Evolutionary conservation across 2,329 filamentous ascomycete genomes (phyloP), one percentile per base, ranked within the genome.

Genomic region (Colletotrichum gloeosporioides): DNA sequence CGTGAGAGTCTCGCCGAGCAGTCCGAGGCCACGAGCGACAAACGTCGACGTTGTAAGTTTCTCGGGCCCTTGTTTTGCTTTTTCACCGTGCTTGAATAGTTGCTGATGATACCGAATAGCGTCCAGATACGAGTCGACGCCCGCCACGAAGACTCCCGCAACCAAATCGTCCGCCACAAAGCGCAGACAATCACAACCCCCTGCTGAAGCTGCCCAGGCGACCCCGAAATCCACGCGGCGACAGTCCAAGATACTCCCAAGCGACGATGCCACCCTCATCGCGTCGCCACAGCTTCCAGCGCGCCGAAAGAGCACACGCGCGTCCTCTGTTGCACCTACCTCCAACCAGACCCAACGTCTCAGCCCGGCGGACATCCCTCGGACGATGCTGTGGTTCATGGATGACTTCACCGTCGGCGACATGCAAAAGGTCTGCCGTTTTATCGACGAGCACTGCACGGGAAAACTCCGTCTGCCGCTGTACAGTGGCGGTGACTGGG

Each of bases 321-420:
- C 44, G 3, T 39, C 70, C 13, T 69, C 74, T 10, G 44, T 53
- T 9, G 70, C 36, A 27, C 62, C 62, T 22, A 4, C 22, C 8
- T 25, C 61, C 4, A 8, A 36, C 9, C 53, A 36, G 9, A 12
- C 69, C 4, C 34, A 64, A 12, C 70, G 64, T 18, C 57, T 73
- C 5, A 76, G 70, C n/a, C 74, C 74, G n/a, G 74, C 74, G 7
- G 64, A 76, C 13, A 44, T 76, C 12, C 70, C 73, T 31, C 70
- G 74, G 13, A 76, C 74, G 49, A 76, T 76, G 74, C 70, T 76
- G 27, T 76, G 74, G 74, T 76, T 76, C 44, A 76, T 76, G 74
- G 74, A 76, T 16, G 74, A 76, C 59, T 76, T 76, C 49, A 76
- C 74, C 2, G 74, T 76, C 13, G 74, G 74, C 29, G 74, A 76